Base-by-base conservation (phyloP, 257 asterid genomes). In the Coffea canephora region DNA sequence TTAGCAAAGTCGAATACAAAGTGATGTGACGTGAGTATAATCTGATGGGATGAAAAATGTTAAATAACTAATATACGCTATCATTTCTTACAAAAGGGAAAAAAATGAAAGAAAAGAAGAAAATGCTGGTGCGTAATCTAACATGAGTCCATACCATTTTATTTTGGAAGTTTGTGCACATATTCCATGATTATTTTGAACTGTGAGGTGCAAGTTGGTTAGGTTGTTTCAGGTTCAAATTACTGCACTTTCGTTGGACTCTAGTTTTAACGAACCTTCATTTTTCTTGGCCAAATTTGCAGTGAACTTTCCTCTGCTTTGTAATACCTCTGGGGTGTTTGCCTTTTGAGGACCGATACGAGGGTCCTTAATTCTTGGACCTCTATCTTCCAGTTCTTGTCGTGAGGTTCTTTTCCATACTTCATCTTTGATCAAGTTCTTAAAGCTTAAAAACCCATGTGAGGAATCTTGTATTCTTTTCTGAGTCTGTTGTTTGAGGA, bases 391-490 rank as follows among this genome's bases (percentile, higher is more conserved):
- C 12, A 23, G 55, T 21, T 74, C 11, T 68, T 19, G 70, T 52
- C 27, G 18, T 72, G 73, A 50, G 61, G 54, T 23, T 39, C 73
- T 31, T 50, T 67, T 48, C 45, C 25, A 57, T 45, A 31, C 43
- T 61, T 78, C 7, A 61, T 34, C 15, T 39, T 13, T 43, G 36
- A 31, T 52, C 25, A 45, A 65, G 21, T 62, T 66, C 66, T 34
- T 19, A n/a, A 46, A 27, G 8, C 41, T 81, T 36, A 16, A 21
- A 59, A 27, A 59, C 79, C 82, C 75, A 62, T 74, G 75, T 74
- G 21, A 45, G 81, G 74, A 71, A 79, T 80, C 67, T 71, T 80
- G 73, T 82, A 78, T 80, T 25, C 73, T 73, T 77, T 74, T 55
- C 65, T 80, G 69, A 45, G 78, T 71, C 61, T 80, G 83, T 77